phyloP scores from a whole-genome alignment of 495 filamentous ascomycete species.

The Durotheca rogersii region DNA sequence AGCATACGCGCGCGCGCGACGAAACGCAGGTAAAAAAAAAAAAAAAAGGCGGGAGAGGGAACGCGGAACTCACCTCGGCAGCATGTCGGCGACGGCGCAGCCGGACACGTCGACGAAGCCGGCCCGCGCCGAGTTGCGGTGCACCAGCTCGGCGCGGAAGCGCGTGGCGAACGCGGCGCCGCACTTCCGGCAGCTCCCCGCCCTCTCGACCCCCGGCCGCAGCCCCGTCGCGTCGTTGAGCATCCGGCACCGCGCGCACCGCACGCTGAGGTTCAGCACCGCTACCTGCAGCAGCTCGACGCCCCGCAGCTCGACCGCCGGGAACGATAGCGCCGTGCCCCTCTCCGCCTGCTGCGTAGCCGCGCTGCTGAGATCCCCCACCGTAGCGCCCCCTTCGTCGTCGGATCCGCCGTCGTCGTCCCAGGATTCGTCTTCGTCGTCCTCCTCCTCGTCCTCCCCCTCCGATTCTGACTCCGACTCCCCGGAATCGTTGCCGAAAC shows the following conservation, averaged over 20 bases:
- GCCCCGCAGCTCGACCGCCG: constrained; percentile 74
- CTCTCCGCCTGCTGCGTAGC: constrained; percentile 51
- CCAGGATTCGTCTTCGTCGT: constrained; percentile 34
- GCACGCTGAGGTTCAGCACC: constrained; percentile 68
- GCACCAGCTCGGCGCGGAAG: constrained; percentile 75
- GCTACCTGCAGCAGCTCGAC: constrained; percentile 78
- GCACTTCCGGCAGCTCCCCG: constrained; percentile 72
- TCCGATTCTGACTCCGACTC: constrained; percentile 52
- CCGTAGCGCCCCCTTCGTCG: constrained; percentile 36
- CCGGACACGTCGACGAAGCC: constrained; percentile 82
- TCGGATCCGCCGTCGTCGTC: constrained; percentile 45
- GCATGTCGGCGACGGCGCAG: constrained; percentile 75
- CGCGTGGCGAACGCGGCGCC: constrained; percentile 64
- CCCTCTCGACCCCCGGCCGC: constrained; percentile 45
- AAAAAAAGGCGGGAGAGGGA: background rate
- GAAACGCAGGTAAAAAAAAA: background rate
- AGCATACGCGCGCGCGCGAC: background rate
- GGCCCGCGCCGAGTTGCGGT: constrained; percentile 71
- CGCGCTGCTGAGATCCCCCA: constrained; percentile 45
- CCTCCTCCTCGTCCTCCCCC: too few relatives aligned
- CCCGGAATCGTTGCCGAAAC: constrained; percentile 45
- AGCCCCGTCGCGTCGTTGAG: constrained; percentile 69
- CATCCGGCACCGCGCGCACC: constrained; percentile 84
- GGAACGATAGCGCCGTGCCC: constrained; percentile 81
- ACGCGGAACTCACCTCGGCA: constrained; percentile 68